Conservation (phyloP, 2,329 filamentous ascomycete genomes). For the Penicillium sp. region DNA sequence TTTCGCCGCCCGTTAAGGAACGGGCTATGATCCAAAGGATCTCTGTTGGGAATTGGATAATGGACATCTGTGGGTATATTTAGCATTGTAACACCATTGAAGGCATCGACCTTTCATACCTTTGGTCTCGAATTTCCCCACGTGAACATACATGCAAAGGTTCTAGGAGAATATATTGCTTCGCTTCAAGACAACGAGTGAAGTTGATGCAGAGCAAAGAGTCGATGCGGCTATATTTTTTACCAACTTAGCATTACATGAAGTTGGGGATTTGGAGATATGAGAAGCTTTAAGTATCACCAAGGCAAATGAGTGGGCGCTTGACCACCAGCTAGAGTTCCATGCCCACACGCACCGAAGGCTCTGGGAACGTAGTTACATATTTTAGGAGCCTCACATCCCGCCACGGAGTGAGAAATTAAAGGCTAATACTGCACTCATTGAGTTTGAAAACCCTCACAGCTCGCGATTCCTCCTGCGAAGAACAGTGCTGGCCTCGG, state of each 20-base stretch:
- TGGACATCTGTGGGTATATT: too few species aligned
- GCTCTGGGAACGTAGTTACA: background rate
- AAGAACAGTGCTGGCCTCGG: background rate
- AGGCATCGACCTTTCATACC: slow-evolving; percentile 5
- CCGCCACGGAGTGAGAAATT: background rate
- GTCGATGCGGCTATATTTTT: background rate
- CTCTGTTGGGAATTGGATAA: too few species aligned
- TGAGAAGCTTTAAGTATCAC: background rate
- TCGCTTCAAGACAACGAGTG: too few species aligned
- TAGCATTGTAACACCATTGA: too few species aligned
- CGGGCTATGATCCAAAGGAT: too few species aligned
- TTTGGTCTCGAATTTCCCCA: background rate
- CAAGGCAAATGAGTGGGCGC: background rate
- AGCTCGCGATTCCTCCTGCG: background rate
- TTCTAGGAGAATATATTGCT: too few species aligned
- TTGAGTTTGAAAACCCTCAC: background rate
- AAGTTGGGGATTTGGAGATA: background rate
- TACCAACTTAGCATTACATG: background rate
- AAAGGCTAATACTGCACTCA: background rate
- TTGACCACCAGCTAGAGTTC: background rate
- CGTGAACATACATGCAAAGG: background rate
- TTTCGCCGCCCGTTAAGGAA: too few species aligned
- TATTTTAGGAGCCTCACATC: background rate
- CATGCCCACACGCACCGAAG: background rate
- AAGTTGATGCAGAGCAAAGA: background rate